phyloP scores from a whole-genome alignment of 169 alveolate species.

The Haemoproteus tartakovskyi region DNA sequence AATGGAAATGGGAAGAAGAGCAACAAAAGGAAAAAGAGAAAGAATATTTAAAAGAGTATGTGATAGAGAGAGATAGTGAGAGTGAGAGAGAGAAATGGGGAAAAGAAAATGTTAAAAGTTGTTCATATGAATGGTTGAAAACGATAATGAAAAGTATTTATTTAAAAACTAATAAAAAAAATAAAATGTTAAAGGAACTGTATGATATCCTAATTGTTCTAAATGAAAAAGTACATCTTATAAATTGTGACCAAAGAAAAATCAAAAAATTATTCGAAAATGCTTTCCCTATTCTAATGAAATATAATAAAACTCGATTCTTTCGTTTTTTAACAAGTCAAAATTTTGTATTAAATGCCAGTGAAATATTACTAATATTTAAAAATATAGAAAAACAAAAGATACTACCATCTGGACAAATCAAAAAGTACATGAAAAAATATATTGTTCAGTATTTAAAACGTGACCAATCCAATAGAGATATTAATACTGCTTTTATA shows the following conservation, averaged over 20 bases:
- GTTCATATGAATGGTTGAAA: no score
- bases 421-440: constrained; percentile 34
- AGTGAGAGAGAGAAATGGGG: no score
- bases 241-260: constrained; percentile 5
- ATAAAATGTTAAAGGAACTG: constrained; percentile 13
- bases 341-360: constrained; percentile 17
- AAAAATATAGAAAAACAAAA: constrained; percentile 3
- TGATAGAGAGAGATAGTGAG: no score
- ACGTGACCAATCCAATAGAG: constrained; percentile 24
- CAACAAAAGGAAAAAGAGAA: no score
- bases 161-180: no score
- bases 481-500: constrained; percentile 18
- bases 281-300: constrained; percentile 31
- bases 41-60: no score
- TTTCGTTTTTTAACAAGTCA: constrained; percentile 11
- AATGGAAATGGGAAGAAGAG: no score
- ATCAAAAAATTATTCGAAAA: constrained; percentile 35
- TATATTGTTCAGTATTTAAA: constrained; percentile 17
- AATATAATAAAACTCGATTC: constrained; percentile 36
- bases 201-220: constrained; percentile 20
- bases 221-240: constrained; percentile 20
- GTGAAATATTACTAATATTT: constrained; percentile 15
- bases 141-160: no score
- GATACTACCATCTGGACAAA: neutral
- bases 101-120: no score